Base-by-base conservation (phyloP, 805 yeast species). In the Diddensiella caesifluorescens region DNA sequence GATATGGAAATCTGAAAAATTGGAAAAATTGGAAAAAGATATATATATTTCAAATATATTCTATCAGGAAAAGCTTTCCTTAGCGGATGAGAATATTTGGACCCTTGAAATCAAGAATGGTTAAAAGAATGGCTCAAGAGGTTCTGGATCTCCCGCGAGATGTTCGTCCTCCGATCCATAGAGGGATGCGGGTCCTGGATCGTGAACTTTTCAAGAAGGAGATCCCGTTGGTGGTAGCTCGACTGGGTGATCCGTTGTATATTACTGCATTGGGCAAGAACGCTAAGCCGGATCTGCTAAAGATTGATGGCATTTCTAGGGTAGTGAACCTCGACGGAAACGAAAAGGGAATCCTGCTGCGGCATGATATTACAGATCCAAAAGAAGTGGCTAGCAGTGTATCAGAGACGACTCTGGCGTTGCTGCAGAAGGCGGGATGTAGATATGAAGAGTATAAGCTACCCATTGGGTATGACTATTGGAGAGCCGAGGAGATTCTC, bases 401-500 rank as follows among this genome's bases (percentile, higher is more conserved):
- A 10, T 61, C 79, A 0, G 48, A 62, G 1, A 61, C 56, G 9
- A 70, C 85, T 0, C 49, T 62, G 21, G 61, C 62, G 9, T 70
- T 70, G 43, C 61, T 89, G 2, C 52, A 67, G 10, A 71, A 74
- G 22, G 67, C 69, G 33, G 64, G 69, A 0, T 73, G 78, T 1
- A 56, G 59, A 4, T 57, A 83, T 9, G 60, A 62, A 28, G 76
- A 80, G 1, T 79, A 83, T 54, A 67, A 63, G 2, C 66, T 86
- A 44, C 58, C 55, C 0, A 62, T 92, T 38, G 81, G 70, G 48
- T 92, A 92, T 59, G 71, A 77, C 38, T 85, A 77, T 61, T 92
- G 97, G 97, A 79, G 78, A 51, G 71, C 89, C 0, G 98, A 94
- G 42, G 96, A 92, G 52, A 82, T 92, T 12, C 67, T 92, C 28